Evolutionary conservation across 495 filamentous ascomycete species (phyloP).

Genomic region (Tuber calosporum): DNA sequence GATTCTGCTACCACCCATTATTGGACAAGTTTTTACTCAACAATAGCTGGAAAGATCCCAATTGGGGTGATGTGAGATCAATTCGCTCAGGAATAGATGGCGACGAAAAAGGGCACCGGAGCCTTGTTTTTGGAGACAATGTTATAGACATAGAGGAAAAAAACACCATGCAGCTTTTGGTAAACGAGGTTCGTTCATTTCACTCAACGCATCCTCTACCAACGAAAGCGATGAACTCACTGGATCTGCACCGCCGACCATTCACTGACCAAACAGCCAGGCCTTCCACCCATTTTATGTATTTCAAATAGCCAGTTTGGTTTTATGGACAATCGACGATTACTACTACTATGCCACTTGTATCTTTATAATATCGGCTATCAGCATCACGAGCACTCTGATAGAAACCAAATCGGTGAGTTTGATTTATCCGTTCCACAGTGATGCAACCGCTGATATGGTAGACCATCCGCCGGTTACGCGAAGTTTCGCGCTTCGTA

Average conservation of each 20-base stretch:
- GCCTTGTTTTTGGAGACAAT: conserved; percentile 81
- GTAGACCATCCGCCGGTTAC: conserved; percentile 80
- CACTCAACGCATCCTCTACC: conserved; percentile 4
- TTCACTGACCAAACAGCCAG: conserved; percentile 44
- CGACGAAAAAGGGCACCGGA: conserved; percentile 77
- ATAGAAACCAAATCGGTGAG: conserved; percentile 77
- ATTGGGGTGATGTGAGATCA: conserved; percentile 68
- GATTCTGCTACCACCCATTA: conserved; percentile 81
- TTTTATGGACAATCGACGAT: conserved; percentile 89
- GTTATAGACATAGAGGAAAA: conserved; percentile 88
- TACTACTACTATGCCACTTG: conserved; percentile 97
- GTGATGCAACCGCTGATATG: conserved; percentile 14
- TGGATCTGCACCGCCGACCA: neutral
- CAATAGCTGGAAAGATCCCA: conserved; percentile 86
- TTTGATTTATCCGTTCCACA: conserved; percentile 13
- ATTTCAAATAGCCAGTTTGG: conserved; percentile 90
- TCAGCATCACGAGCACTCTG: conserved; percentile 82
- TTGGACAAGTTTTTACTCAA: conserved; percentile 79
- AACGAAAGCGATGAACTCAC: neutral
- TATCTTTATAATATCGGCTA: conserved; percentile 89
- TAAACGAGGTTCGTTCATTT: conserved; percentile 68
- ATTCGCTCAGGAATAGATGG: conserved; percentile 80
- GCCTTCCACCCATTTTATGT: conserved; percentile 97
- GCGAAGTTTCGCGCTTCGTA: conserved; percentile 88
- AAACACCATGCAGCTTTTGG: conserved; percentile 66